Evolutionary conservation across 176 grass and related monocot species (phyloP).

Genomic region (Aegilops bicornis): DNA sequence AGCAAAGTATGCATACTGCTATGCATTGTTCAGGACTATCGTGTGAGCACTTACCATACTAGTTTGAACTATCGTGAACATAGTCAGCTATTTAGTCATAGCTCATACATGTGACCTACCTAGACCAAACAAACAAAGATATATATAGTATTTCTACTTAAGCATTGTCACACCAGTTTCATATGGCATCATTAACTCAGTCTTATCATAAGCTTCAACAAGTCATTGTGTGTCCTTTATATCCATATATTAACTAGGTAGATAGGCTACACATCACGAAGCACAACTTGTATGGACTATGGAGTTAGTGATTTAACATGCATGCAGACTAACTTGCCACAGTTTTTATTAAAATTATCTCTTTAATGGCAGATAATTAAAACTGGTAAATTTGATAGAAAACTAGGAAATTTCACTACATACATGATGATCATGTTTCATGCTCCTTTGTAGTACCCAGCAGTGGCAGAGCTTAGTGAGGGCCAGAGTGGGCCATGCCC

Average conservation of each 20-base stretch:
- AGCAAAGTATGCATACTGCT: no score
- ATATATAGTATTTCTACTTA: no score
- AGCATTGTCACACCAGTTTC: no score
- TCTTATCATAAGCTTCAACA: no score
- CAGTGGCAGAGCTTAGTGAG: no score
- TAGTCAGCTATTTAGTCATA: neutral
- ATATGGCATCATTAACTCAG: no score
- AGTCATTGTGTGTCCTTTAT: no score
- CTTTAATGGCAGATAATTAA: neutral
- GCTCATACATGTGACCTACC: neutral
- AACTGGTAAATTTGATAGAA: neutral
- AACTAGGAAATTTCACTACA: neutral
- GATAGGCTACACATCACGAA: neutral
- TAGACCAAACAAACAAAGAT: neutral
- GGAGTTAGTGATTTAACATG: slow-evolving; percentile 1
- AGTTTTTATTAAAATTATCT: neutral
- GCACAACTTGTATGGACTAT: neutral
- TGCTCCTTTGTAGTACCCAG: neutral
- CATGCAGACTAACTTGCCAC: neutral
- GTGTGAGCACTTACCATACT: neutral
- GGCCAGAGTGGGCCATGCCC: no score
- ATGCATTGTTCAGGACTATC: neutral
- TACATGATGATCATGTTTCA: neutral
- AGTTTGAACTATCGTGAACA: neutral
- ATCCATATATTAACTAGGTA: neutral